Base-by-base conservation (phyloP, 108 stramenopile genomes). In the Bacterosira constricta region DNA sequence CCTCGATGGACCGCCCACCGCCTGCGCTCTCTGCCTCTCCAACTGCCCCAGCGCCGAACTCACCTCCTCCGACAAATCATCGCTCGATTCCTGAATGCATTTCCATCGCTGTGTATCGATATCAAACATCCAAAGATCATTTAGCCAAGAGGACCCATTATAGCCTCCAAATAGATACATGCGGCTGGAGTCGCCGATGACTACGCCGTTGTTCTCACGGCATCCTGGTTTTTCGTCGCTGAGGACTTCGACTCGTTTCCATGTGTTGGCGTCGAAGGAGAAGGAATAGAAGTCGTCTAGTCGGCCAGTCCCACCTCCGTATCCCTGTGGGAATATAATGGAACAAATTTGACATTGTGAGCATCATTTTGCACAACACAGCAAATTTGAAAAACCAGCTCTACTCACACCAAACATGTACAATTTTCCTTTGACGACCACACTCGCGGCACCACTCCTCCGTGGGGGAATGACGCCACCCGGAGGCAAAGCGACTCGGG, bases 101-200 rank as follows among this genome's bases (percentile, higher is more conserved):
- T 81, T 89, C 93, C 93, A 95, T 36, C 67, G 44, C 30, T 80
- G 69, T 0, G 81, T 85, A 25, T 86, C 82, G 49, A 93, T 89
- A 71, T 96, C 90, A 71, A 93, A 98, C 65, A 86, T 85, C 90
- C 95, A 96, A 9, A 95, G 64, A 71, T 98, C 97, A 57, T 96
- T 96, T 46, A 98, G 80, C 96, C 96, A 97, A 17, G 71, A 60
- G 10, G 64, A 75, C 0, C 95, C 95, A 75, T 95, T 86, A 73
- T 93, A 95, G 1, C 92, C 92, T 5, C 97, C 97, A 57, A 98
- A 98, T 3, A 98, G 77, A 73, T 94, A 96, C 7, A 98, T 86
- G 3, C 75, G 57, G 45, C 72, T 57, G 23, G 75, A 81, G 63
- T 88, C 88, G 0, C 86, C 78, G 37, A 91, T 90, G 38, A 88